These are phyloP conservation scores for Trametes versicolor DNA, from an alignment of 1,284 basidiomycete genomes.

Conservation along the genomic window DNA sequence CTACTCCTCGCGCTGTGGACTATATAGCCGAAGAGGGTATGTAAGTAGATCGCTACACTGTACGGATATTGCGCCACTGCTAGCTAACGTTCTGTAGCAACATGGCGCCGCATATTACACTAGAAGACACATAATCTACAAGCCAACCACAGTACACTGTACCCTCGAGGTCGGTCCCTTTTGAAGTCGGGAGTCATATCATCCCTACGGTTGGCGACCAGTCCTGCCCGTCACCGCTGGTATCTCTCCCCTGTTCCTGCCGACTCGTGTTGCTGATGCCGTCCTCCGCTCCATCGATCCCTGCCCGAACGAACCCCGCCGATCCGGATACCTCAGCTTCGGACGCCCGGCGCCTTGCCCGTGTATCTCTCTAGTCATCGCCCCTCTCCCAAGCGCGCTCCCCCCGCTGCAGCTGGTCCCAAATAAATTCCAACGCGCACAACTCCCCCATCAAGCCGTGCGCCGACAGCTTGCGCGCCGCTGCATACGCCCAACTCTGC, in stretches of 20 bases:
- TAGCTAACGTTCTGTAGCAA: not conserved
- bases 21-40: too few species aligned
- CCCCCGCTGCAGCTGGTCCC: not conserved
- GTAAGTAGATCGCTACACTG: too few species aligned
- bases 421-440: conserved; percentile 10
- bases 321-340: not conserved
- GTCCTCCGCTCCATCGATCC: not conserved
- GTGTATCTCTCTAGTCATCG: conserved; percentile 8
- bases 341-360: not conserved
- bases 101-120: not conserved
- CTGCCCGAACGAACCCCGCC: too few species aligned
- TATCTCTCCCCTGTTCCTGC: not conserved
- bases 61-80: too few species aligned
- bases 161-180: too few species aligned
- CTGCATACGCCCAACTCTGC: conserved; percentile 26
- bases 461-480: conserved; percentile 25
- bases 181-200: not conserved
- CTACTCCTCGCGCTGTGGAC: too few species aligned
- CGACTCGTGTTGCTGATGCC: not conserved
- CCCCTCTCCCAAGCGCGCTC: conserved; percentile 20
- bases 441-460: conserved; percentile 6
- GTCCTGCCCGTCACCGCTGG: not conserved
- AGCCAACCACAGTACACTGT: too few species aligned
- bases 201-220: not conserved
- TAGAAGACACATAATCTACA: not conserved